Conservation (phyloP, 139 green algal genomes). For the Spirogloea muscicola region DNA sequence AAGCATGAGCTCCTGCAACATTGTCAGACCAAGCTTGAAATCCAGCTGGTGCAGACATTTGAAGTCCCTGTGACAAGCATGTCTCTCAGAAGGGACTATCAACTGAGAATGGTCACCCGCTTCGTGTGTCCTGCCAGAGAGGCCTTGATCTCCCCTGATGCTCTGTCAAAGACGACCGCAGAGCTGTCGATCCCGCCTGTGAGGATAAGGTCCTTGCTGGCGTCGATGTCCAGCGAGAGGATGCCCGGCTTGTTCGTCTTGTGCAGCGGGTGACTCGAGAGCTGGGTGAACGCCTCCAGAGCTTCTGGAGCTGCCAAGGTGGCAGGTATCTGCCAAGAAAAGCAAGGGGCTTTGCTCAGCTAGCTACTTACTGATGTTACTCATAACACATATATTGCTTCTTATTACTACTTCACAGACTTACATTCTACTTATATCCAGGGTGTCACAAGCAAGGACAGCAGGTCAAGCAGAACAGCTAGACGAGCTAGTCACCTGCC, state of each 20-base stretch:
- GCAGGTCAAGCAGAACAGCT: not conserved
- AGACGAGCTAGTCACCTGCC: constrained; percentile 51
- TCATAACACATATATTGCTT: no score
- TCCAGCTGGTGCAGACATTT: no score
- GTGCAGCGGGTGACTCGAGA: constrained; percentile 73
- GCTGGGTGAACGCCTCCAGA: constrained; percentile 57
- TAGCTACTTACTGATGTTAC: no score
- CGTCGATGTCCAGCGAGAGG: constrained; percentile 63
- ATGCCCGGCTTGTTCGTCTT: constrained; percentile 83
- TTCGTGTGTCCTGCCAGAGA: constrained; percentile 80
- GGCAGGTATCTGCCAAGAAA: constrained; percentile 23
- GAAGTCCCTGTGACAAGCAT: no score
- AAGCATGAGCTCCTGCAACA: no score
- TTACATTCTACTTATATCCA: not conserved
- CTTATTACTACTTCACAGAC: no score
- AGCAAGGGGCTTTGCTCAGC: no score
- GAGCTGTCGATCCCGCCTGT: constrained; percentile 69
- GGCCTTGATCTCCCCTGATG: constrained; percentile 48
- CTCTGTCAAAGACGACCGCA: constrained; percentile 69
- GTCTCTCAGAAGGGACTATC: no score
- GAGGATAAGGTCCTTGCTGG: constrained; percentile 56
- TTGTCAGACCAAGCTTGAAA: no score
- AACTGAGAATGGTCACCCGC: no score
- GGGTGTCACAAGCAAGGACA: not conserved
- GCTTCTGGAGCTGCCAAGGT: constrained; percentile 54